phyloP scores from a whole-genome alignment of 805 yeast species.

The Huiozyma sinensis region DNA sequence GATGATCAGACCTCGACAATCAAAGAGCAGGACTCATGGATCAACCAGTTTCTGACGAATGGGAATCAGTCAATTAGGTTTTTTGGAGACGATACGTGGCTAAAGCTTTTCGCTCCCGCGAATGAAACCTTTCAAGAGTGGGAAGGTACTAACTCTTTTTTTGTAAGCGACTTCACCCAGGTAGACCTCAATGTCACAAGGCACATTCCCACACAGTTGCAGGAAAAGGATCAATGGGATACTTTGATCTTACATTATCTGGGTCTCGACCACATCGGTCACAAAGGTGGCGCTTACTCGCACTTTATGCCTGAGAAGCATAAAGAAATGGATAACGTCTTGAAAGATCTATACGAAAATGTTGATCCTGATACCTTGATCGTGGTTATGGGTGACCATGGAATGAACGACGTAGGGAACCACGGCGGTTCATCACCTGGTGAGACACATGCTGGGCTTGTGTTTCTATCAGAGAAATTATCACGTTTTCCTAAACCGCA shows the following conservation, averaged over 20 bases:
- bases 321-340: slow-evolving; percentile 68
- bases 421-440: slow-evolving; percentile 94
- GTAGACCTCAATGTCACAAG: slow-evolving; percentile 91
- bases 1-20: slow-evolving; percentile 64
- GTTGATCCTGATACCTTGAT: slow-evolving; percentile 47
- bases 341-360: slow-evolving; percentile 40
- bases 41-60: slow-evolving; percentile 45
- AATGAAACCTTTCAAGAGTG: slow-evolving; percentile 41
- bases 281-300: slow-evolving; percentile 86
- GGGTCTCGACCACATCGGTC: slow-evolving; percentile 96
- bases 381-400: slow-evolving; percentile 85
- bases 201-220: slow-evolving; percentile 57
- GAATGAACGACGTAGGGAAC: slow-evolving; percentile 91
- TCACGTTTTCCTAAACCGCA: slow-evolving; percentile 16
- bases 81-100: slow-evolving; percentile 98
- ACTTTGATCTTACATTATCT: slow-evolving; percentile 78
- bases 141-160: slow-evolving; percentile 91
- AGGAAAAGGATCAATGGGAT: slow-evolving; percentile 52
- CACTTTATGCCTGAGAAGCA: slow-evolving; percentile 75
- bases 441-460: slow-evolving; percentile 81
- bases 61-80: slow-evolving; percentile 45
- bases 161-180: slow-evolving; percentile 88
- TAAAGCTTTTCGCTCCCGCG: slow-evolving; percentile 62
- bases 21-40: slow-evolving; percentile 77
- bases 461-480: slow-evolving; percentile 57